These are phyloP conservation scores for Hygrophorus russula DNA, from an alignment of 768 basidiomycete species.

Conservation along the genomic window DNA sequence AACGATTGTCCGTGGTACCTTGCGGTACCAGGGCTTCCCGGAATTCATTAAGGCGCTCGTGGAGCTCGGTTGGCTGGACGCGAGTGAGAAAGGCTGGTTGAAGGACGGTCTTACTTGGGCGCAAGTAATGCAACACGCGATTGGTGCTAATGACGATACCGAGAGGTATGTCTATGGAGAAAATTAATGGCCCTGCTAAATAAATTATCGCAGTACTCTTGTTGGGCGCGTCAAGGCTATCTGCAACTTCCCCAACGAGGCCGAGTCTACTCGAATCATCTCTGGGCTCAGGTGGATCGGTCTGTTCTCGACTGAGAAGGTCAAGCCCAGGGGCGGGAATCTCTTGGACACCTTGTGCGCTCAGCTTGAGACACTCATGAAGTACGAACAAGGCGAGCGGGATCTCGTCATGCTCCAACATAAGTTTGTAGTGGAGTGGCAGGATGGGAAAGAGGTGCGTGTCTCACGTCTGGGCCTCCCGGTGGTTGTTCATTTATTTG, in stretches of 20 bases:
- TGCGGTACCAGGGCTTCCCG: conserved; percentile 95
- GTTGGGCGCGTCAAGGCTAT: conserved; percentile 59
- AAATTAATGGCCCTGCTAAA: background rate
- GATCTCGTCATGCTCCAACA: conserved; percentile 98
- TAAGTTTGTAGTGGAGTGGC: conserved; percentile 89
- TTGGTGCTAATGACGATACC: conserved; percentile 51
- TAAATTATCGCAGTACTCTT: conserved; percentile 41
- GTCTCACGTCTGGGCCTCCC: background rate
- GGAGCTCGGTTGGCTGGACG: conserved; percentile 78
- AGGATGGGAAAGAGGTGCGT: conserved; percentile 63
- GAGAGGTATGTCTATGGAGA: conserved; percentile 45
- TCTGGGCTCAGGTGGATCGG: conserved; percentile 92
- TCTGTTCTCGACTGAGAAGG: conserved; percentile 65
- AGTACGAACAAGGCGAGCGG: conserved; percentile 81
- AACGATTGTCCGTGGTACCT: conserved; percentile 84
- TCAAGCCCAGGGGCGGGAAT: conserved; percentile 54
- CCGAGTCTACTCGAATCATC: conserved; percentile 68
- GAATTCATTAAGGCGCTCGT: conserved; percentile 86
- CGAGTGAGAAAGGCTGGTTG: conserved; percentile 68
- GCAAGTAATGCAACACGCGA: conserved; percentile 66
- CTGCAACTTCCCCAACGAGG: conserved; percentile 59
- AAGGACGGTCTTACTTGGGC: conserved; percentile 69
- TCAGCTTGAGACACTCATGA: conserved; percentile 83
- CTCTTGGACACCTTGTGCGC: conserved; percentile 92
- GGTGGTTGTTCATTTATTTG: conserved; percentile 3